Base-by-base conservation (phyloP, 768 basidiomycete species). In the Suillus fuscotomentosus region DNA sequence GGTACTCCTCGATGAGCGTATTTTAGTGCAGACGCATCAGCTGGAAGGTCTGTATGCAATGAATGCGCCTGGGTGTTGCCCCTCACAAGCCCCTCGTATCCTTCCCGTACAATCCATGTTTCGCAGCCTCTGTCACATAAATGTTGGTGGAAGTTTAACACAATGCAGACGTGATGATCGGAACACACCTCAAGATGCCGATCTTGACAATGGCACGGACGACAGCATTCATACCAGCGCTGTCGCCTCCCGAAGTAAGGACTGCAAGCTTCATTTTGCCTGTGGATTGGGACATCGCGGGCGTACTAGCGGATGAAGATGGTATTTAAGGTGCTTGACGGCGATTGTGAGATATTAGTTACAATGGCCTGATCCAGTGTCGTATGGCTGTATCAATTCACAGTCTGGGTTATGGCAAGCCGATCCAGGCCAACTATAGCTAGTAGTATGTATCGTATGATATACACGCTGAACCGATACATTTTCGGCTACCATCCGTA, bases 161-260 rank as follows among this genome's bases (percentile, higher is more conserved):
- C 2, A 14, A 62, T 45, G 53, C 20, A 54, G 53, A 54, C 53
- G 36, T 54, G 53, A 39, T 60, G 43, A 53, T 20, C 48, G 48
- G 45, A 47, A 78, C 87, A 68, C 73, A 95, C 95, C 90, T 90
- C 67, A 95, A 82, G 69, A 99, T 97, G 41, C 90, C 95, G 69
- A 88, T 88, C 78, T 95, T 95, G 68, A 99, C 97, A 54, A 95
- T 90, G 0, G 95, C 85, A 69, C 97, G 92, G 60, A 99, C 97
- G 62, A 88, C 93, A 39, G 95, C 94, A 74, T 97, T 96, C 94
- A 95, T 94, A 71, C 97, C 97, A 60, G 97, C 96, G 78, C 92
- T 94, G 82, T 99, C 97, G 73, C 97, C 97, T 54, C 97, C 97
- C 3, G 91, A 93, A 1, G 97, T 99, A 68, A 99, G 86, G 59